phyloP scores from a whole-genome alignment of 2,329 filamentous ascomycete genomes.

The Sporothrix euskadiensis region DNA sequence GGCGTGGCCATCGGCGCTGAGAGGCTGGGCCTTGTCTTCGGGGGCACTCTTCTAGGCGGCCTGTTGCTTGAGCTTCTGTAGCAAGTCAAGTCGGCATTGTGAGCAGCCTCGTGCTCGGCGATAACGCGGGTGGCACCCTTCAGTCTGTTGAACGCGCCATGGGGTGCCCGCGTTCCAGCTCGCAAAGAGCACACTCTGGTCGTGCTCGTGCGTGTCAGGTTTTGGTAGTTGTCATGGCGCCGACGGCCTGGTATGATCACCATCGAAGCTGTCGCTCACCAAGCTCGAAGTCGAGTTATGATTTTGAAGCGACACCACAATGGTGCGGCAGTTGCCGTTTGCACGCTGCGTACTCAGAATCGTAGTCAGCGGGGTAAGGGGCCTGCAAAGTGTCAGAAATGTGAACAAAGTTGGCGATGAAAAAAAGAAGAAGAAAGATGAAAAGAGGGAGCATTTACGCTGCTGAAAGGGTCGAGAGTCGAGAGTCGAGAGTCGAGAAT shows the following conservation, averaged over 20 bases:
- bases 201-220: not conserved
- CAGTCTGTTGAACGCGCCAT: too few relatives aligned
- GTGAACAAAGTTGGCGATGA: not conserved
- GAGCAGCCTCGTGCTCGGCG: too few relatives aligned
- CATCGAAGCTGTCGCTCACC: not conserved
- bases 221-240: not conserved
- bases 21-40: too few relatives aligned
- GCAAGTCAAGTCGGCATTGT: too few relatives aligned
- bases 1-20: too few relatives aligned
- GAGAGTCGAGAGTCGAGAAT: not conserved
- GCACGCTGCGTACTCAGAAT: not conserved
- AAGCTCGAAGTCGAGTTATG: too few relatives aligned
- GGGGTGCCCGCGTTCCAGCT: too few relatives aligned
- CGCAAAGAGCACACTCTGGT: too few relatives aligned
- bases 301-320: not conserved
- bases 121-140: slow-evolving; percentile 25
- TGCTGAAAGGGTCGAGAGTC: not conserved
- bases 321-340: not conserved
- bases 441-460: not conserved
- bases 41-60: too few relatives aligned
- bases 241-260: not conserved
- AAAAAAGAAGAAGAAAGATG: not conserved
- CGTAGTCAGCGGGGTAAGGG: not conserved
- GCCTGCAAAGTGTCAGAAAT: not conserved
- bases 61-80: too few relatives aligned